These are phyloP conservation scores for Tetrahymena thermophila DNA, from an alignment of 73 alveolate genomes.

Conservation along the genomic window DNA sequence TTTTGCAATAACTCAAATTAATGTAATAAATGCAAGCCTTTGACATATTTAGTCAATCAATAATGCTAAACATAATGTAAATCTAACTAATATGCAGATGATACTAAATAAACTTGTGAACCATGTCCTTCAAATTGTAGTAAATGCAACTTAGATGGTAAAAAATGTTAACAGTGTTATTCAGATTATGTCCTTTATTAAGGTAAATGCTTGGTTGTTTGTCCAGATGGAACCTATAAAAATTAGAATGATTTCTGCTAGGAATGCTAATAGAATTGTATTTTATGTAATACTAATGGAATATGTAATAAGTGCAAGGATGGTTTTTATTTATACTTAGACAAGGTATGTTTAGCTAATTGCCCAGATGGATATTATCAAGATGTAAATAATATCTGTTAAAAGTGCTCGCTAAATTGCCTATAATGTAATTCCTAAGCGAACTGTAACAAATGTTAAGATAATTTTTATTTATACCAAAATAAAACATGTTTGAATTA, in stretches of 20 bases:
- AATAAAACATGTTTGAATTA: neutral
- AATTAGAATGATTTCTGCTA: neutral
- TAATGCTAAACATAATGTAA: neutral
- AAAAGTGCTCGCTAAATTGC: neutral
- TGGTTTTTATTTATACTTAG: neutral
- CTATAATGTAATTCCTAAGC: neutral
- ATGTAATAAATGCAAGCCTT: neutral
- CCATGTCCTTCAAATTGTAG: neutral
- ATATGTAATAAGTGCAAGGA: neutral
- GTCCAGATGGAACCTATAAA: neutral
- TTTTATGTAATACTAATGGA: neutral
- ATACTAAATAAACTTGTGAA: neutral
- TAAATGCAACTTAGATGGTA: neutral
- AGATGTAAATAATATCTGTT: neutral
- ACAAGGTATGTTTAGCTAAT: neutral
- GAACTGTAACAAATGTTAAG: neutral
- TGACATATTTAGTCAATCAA: neutral
- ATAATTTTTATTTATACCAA: too few relatives aligned
- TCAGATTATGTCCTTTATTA: neutral
- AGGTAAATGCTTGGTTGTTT: neutral
- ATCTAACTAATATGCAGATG: neutral
- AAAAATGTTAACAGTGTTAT: neutral
- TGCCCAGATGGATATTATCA: neutral
- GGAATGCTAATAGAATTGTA: neutral
- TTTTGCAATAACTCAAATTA: neutral